A percentile compares a stretch with the other conserved stretches of the same genome.
These are phyloP conservation scores for Angophora floribunda DNA, from an alignment of 345 rosid species.

Conservation along the genomic window DNA sequence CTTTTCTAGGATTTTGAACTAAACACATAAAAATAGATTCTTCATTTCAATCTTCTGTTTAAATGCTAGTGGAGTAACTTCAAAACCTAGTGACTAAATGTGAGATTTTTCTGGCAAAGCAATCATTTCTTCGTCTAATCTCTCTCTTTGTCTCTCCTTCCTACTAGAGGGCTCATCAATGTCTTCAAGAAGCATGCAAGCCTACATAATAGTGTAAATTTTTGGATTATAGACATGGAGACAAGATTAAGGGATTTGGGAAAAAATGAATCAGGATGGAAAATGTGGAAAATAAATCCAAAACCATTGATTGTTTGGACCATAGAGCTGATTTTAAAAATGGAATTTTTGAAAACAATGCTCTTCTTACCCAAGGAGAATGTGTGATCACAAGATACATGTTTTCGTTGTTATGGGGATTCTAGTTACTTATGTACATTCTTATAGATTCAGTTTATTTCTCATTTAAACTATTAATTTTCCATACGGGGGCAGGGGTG, in stretches of 20 bases:
- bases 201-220: conserved; percentile 2
- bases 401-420: conserved; percentile 88
- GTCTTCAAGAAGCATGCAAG: conserved; percentile 59
- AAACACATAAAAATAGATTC: background rate
- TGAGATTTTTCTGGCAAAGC: no score
- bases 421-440: conserved; percentile 38
- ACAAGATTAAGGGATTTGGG: background rate
- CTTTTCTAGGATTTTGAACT: no score
- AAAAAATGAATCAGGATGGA: accelerated
- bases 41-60: background rate
- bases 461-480: background rate
- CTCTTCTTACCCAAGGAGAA: conserved; percentile 40
- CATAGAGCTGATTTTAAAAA: conserved; percentile 15
- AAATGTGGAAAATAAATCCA: background rate
- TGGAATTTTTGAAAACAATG: conserved; percentile 48
- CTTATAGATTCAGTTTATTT: background rate
- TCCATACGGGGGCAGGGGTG: background rate
- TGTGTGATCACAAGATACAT: conserved; percentile 46
- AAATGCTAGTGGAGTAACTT: background rate
- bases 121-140: background rate
- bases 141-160: background rate
- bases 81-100: background rate
- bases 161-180: conserved; percentile 70
- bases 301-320: conserved; percentile 41
- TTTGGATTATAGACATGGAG: conserved; percentile 53